Percentiles rank a stretch among this genome's conserved stretches.
These are phyloP conservation scores for Parietaria judaica DNA, from an alignment of 306 rosid species.

Conservation along the genomic window DNA sequence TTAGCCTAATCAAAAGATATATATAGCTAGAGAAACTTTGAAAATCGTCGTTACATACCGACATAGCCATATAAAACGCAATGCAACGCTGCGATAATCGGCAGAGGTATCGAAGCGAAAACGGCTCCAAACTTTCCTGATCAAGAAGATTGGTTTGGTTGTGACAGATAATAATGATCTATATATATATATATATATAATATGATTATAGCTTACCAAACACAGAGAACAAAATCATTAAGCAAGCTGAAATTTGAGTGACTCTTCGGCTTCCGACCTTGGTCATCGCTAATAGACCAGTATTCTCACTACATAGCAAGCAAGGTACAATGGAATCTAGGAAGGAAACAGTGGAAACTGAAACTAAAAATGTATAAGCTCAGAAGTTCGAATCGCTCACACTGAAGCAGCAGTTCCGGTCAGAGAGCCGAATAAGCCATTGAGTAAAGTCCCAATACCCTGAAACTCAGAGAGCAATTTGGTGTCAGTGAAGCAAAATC, in stretches of 20 bases:
- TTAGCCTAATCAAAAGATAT: background rate
- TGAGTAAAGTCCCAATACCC: constrained; percentile 62
- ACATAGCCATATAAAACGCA: constrained; percentile 74
- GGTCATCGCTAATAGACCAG: constrained; percentile 76
- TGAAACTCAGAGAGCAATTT: constrained; percentile 24
- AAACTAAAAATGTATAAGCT: background rate
- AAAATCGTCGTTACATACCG: constrained; percentile 31
- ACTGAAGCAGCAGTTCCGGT: constrained; percentile 68
- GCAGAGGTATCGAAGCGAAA: constrained; percentile 68
- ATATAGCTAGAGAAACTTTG: background rate
- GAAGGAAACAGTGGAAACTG: no score
- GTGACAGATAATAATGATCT: background rate
- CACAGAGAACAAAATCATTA: constrained; percentile 79
- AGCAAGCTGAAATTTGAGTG: constrained; percentile 71
- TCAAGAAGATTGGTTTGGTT: background rate
- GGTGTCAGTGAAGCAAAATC: background rate
- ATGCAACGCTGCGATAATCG: constrained; percentile 69
- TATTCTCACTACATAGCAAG: constrained; percentile 43
- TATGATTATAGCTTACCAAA: constrained; percentile 37
- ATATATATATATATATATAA: no score
- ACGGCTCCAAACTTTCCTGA: constrained; percentile 74
- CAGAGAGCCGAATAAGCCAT: constrained; percentile 57
- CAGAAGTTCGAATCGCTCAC: constrained; percentile 29
- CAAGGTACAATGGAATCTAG: background rate
- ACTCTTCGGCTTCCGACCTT: constrained; percentile 87